A percentile compares a stretch with the other conserved stretches of the same genome.
These are phyloP conservation scores for Brassica carinata DNA, from an alignment of 345 rosid species.

Conservation along the genomic window DNA sequence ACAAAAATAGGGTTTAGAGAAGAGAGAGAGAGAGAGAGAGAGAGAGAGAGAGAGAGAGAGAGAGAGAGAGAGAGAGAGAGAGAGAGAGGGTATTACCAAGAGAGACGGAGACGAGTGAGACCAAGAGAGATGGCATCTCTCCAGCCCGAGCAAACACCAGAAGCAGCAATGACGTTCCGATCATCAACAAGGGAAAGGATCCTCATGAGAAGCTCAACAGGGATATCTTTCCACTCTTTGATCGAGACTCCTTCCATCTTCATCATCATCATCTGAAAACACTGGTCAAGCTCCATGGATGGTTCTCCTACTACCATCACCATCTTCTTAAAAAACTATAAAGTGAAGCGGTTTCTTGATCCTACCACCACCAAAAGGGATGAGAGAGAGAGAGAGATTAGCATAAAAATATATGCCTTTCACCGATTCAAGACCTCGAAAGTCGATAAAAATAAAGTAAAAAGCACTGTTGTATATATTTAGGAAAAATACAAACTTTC, in stretches of 20 bases:
- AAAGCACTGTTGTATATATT: background rate
- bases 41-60: slow-evolving; percentile 16
- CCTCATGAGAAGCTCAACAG: slow-evolving; percentile 74
- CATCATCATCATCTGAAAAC: slow-evolving; percentile 69
- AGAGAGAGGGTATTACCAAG: slow-evolving; percentile 55
- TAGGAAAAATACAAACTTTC: slow-evolving; percentile 21
- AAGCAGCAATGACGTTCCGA: slow-evolving; percentile 72
- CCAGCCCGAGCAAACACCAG: slow-evolving; percentile 92
- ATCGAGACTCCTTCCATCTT: slow-evolving; percentile 55
- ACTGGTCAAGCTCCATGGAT: slow-evolving; percentile 57
- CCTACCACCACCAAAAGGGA: slow-evolving; percentile 39
- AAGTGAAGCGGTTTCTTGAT: slow-evolving; percentile 30
- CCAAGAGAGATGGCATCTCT: slow-evolving; percentile 85
- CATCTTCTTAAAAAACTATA: slow-evolving; percentile 16
- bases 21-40: slow-evolving; percentile 24
- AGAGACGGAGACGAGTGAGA: slow-evolving; percentile 75
- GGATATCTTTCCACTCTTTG: slow-evolving; percentile 87
- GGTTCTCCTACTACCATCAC: slow-evolving; percentile 42
- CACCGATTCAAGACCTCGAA: slow-evolving; percentile 30
- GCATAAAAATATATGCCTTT: background rate
- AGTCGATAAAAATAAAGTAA: background rate
- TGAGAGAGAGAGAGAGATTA: slow-evolving; percentile 6
- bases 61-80: slow-evolving; percentile 24
- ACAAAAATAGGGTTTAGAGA: background rate
- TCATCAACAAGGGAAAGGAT: slow-evolving; percentile 79